Evolutionary conservation across 2,329 filamentous ascomycete species (phyloP), one percentile per base, ranked within the genome.

Genomic region (Fusarium nygamai): DNA sequence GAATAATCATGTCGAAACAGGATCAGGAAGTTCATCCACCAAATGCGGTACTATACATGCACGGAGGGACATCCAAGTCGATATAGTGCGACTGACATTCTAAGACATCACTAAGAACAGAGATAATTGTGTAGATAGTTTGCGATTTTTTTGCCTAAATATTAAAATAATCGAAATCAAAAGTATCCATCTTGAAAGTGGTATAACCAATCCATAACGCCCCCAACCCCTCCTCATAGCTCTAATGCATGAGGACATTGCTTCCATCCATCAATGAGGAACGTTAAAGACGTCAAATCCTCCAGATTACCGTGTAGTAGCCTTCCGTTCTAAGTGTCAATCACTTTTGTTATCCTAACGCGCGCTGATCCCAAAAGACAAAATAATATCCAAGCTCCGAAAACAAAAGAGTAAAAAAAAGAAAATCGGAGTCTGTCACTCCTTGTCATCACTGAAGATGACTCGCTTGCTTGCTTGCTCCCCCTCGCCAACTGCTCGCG

Each of bases 221-320:
- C 70, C 51, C 67, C 50, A 74, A 69, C 67, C 71, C 72, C 70
- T 71, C 70, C 67, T 70, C 67, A 44, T 51, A 64, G 50, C 67
- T 74, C 50, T 64, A 61, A 36, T 57, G 66, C 75, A 71, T 54
- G 71, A 72, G 68, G 43, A 47, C 66, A 57, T 70, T 62, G 68
- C 62, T 67, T 67, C 33, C 61, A 68, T 64, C 68, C 65, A 74
- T 66, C 61, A 67, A 61, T 68, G 68, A 76, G 70, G 71, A 69
- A 74, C 65, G 69, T 72, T 61, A 71, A 63, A 67, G 62, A 69
- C 63, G 65, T 75, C 36, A 56, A 61, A 64, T 68, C 75, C 73
- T 77, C 75, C 73, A 70, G 71, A 78, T 78, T 78, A 78, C 76
- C 76, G 76, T 65, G 76, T 75, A 78, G 76, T 78, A 78, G 70